These are phyloP conservation scores for Verticillium nubilum DNA, from an alignment of 2,329 filamentous ascomycete species.

Conservation along the genomic window DNA sequence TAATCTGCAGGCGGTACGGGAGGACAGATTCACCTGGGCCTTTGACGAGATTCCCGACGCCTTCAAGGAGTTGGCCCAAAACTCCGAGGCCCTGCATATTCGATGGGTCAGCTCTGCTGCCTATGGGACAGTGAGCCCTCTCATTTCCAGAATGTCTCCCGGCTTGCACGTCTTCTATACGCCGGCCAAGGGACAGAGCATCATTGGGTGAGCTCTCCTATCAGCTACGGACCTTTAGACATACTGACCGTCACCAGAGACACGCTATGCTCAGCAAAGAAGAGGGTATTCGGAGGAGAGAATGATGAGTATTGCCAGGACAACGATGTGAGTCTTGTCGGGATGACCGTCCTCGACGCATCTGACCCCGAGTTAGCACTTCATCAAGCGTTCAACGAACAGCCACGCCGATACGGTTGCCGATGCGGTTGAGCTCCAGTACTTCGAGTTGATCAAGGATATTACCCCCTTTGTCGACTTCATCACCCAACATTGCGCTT, in stretches of 20 bases:
- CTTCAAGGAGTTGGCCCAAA: constrained; percentile 55
- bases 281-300: neutral
- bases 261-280: neutral
- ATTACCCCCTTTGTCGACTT: constrained; percentile 50
- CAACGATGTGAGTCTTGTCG: neutral
- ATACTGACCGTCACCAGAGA: neutral
- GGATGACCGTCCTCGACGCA: neutral
- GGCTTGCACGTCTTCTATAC: constrained; percentile 80
- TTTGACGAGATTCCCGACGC: constrained; percentile 69
- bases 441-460: constrained; percentile 59
- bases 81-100: constrained; percentile 68
- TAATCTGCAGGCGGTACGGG: constrained; percentile 60
- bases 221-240: neutral
- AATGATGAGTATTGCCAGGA: neutral
- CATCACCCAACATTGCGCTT: constrained; percentile 42
- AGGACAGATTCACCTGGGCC: constrained; percentile 72
- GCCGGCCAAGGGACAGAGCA: constrained; percentile 30
- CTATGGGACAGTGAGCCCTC: constrained; percentile 60
- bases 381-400: constrained; percentile 50
- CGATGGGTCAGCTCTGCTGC: constrained; percentile 63
- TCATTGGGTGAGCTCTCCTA: neutral
- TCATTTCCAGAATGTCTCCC: constrained; percentile 68
- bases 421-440: constrained; percentile 44
- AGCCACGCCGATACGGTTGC: neutral
- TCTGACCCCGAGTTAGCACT: constrained; percentile 19